Evolutionary conservation across 345 rosid genomes (phyloP).

Genomic region (Jatropha curcas): DNA sequence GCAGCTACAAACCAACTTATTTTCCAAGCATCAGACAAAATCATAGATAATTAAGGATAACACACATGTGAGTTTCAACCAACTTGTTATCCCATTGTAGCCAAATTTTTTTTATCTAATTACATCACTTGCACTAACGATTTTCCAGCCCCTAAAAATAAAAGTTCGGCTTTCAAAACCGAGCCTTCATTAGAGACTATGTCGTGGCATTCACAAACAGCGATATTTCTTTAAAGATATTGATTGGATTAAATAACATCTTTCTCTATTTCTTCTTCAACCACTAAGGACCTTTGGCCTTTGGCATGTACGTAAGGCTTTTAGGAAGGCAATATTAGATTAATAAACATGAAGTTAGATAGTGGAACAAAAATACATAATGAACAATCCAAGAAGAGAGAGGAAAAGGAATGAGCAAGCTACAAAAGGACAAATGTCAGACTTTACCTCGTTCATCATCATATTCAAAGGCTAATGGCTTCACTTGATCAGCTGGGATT

Average conservation of each 20-base stretch:
- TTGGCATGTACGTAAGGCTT: constrained; percentile 26
- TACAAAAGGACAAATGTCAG: background rate
- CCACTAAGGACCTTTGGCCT: constrained; percentile 17
- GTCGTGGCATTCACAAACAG: too few species aligned
- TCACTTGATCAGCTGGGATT: constrained; percentile 37
- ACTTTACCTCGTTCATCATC: constrained; percentile 35
- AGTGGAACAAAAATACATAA: background rate
- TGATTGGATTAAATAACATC: too few species aligned
- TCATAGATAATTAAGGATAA: background rate
- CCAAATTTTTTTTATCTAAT: too few species aligned
- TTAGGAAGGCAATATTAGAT: constrained; percentile 9
- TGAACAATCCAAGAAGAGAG: background rate
- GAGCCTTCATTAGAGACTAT: too few species aligned
- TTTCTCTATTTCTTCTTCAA: constrained; percentile 21
- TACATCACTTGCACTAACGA: too few species aligned
- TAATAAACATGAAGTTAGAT: background rate
- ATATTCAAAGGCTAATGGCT: constrained; percentile 29
- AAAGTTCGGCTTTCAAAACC: too few species aligned
- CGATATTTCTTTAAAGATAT: too few species aligned
- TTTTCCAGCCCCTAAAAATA: too few species aligned
- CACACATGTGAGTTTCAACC: background rate
- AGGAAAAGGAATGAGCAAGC: background rate
- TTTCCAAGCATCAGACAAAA: background rate
- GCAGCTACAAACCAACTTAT: background rate
- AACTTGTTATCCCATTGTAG: background rate